These are phyloP conservation scores for Diaporthe sp. DNA, from an alignment of 2,329 filamentous ascomycete genomes.

Conservation along the genomic window DNA sequence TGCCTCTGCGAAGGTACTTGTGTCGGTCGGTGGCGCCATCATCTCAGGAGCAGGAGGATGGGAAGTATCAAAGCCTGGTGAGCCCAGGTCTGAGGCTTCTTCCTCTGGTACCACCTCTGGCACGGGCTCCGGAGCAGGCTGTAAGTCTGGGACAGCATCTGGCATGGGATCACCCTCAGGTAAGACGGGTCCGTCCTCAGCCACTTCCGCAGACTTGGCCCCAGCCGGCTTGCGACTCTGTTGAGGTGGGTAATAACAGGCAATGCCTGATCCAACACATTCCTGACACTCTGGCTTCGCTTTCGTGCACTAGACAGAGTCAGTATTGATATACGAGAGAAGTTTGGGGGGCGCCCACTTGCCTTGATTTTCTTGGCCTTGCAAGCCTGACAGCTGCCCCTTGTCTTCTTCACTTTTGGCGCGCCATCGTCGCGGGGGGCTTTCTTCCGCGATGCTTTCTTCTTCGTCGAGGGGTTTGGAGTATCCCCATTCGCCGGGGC, in stretches of 20 bases:
- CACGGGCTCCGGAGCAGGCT: neutral
- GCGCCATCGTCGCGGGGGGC: constrained; percentile 47
- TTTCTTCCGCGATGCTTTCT: constrained; percentile 48
- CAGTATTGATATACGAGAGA: neutral
- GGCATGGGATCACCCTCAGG: neutral
- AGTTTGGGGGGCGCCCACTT: constrained; percentile 26
- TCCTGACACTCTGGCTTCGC: constrained; percentile 52
- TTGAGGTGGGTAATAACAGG: constrained; percentile 41
- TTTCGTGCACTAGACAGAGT: constrained; percentile 49
- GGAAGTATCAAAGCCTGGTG: constrained; percentile 38
- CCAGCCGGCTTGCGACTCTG: constrained; percentile 30
- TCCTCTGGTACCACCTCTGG: constrained; percentile 31
- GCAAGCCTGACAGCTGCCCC: constrained; percentile 53
- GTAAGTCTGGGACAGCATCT: neutral
- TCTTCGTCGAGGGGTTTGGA: constrained; percentile 47
- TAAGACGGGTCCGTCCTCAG: constrained; percentile 16
- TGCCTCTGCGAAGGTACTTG: constrained; percentile 40
- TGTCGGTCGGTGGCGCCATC: constrained; percentile 45
- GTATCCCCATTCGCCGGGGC: constrained; percentile 32
- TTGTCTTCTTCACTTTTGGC: constrained; percentile 47
- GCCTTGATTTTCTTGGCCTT: constrained; percentile 49
- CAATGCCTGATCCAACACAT: constrained; percentile 44
- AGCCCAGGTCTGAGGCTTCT: constrained; percentile 41
- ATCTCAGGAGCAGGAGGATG: constrained; percentile 47
- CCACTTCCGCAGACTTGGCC: constrained; percentile 28